Evolutionary conservation across 306 rosid species (phyloP).

Genomic region (Castanopsis chinensis): DNA sequence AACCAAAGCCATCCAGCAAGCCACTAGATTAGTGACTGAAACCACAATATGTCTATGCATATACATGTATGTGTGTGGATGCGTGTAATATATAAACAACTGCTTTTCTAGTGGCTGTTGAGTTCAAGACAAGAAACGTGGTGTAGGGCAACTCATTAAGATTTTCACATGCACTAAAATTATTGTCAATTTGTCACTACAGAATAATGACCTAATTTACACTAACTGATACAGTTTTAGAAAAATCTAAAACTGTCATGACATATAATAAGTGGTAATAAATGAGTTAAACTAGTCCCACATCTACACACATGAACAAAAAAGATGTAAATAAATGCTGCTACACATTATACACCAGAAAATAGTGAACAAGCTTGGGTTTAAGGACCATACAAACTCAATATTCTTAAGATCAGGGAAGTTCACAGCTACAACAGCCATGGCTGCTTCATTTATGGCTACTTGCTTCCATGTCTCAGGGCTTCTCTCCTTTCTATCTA

Average conservation of each 20-base stretch:
- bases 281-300: background rate
- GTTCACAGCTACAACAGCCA: constrained; percentile 92
- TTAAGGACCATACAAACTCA: constrained; percentile 72
- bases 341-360: background rate
- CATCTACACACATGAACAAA: background rate
- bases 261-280: background rate
- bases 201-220: background rate
- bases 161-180: background rate
- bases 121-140: background rate
- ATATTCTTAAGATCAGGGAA: constrained; percentile 75
- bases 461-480: constrained; percentile 80
- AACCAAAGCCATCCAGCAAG: too few species aligned
- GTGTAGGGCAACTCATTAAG: background rate
- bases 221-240: background rate
- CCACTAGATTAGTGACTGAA: too few species aligned
- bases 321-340: background rate
- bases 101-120: background rate
- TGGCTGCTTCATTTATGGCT: constrained; percentile 91
- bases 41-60: too few species aligned
- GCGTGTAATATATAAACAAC: background rate
- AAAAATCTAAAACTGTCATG: background rate
- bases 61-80: too few species aligned
- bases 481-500: constrained; percentile 92
- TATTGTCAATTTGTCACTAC: background rate
- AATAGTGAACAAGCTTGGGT: constrained; percentile 10